phyloP scores from a whole-genome alignment of 2,329 filamentous ascomycete genomes.

The Paecilomyces sp. region DNA sequence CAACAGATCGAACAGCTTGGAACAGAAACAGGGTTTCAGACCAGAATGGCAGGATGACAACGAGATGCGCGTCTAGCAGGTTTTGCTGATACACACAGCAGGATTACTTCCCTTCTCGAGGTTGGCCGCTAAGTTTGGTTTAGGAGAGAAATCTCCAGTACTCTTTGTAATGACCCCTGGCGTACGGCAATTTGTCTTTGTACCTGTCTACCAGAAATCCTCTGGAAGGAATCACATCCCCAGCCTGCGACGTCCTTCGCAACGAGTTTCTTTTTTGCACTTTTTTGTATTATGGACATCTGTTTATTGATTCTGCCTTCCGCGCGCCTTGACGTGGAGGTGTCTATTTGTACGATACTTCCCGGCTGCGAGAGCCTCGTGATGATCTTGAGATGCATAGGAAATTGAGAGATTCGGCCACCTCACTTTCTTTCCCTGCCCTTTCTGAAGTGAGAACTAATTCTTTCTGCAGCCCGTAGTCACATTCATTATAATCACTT shows the following conservation, averaged over 20 bases:
- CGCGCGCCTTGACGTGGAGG: constrained; percentile 8
- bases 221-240: constrained; percentile 5
- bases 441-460: not conserved
- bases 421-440: constrained; percentile 22
- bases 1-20: constrained; percentile 26
- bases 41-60: constrained; percentile 30
- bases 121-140: constrained; percentile 42
- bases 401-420: constrained; percentile 39
- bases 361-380: constrained; percentile 14
- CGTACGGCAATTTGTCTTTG: constrained; percentile 21
- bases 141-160: constrained; percentile 23
- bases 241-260: constrained; percentile 24
- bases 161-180: constrained; percentile 23
- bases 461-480: not conserved
- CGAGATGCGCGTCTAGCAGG: constrained; percentile 12
- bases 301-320: constrained; percentile 6
- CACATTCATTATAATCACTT: not conserved
- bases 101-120: constrained; percentile 35
- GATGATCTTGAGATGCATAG: constrained; percentile 25
- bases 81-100: constrained; percentile 18
- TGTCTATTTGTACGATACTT: constrained; percentile 11
- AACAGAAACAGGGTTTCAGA: constrained; percentile 19
- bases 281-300: constrained; percentile 11
- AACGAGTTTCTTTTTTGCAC: constrained; percentile 16
- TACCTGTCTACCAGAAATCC: constrained; percentile 10